These are phyloP conservation scores for Colletotrichum sp. DNA, from an alignment of 2,329 filamentous ascomycete species.

Conservation along the genomic window DNA sequence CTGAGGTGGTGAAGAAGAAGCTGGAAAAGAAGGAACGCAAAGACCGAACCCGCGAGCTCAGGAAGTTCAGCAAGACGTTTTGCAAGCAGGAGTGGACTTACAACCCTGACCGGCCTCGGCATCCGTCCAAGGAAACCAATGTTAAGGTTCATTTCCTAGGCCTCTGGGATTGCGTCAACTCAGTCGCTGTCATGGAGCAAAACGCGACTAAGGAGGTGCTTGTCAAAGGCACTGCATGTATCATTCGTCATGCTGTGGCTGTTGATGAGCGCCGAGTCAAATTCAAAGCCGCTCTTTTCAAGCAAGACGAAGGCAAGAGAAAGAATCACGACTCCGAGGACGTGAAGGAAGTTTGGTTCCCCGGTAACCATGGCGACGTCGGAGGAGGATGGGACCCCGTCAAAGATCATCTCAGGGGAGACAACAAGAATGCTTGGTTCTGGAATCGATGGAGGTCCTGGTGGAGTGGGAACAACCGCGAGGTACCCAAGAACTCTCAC, in stretches of 20 bases:
- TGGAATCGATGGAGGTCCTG: too few relatives aligned
- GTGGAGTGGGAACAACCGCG: too few relatives aligned
- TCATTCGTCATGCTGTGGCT: slow-evolving; percentile 56
- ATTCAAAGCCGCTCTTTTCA: slow-evolving; percentile 55
- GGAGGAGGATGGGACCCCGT: slow-evolving; percentile 55
- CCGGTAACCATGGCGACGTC: slow-evolving; percentile 57
- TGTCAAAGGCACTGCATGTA: slow-evolving; percentile 16
- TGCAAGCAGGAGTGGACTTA: too few relatives aligned
- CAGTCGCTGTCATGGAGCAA: slow-evolving; percentile 44
- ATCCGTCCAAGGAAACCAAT: too few relatives aligned
- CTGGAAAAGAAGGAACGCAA: background rate
- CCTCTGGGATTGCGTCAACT: slow-evolving; percentile 54
- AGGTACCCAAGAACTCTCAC: too few relatives aligned
- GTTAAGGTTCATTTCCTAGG: too few relatives aligned
- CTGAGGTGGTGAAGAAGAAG: slow-evolving; percentile 5
- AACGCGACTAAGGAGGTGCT: slow-evolving; percentile 17
- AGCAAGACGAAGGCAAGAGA: slow-evolving; percentile 37
- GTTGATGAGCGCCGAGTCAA: slow-evolving; percentile 60
- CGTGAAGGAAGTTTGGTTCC: slow-evolving; percentile 59
- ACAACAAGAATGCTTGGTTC: slow-evolving; percentile 4
- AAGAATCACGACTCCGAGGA: slow-evolving; percentile 36
- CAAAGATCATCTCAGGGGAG: slow-evolving; percentile 24
- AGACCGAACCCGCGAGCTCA: slow-evolving; percentile 35
- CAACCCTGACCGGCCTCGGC: too few relatives aligned
- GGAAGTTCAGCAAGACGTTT: slow-evolving; percentile 48